Base-by-base conservation (phyloP, 257 asterid genomes). In the Salvia hispanica region DNA sequence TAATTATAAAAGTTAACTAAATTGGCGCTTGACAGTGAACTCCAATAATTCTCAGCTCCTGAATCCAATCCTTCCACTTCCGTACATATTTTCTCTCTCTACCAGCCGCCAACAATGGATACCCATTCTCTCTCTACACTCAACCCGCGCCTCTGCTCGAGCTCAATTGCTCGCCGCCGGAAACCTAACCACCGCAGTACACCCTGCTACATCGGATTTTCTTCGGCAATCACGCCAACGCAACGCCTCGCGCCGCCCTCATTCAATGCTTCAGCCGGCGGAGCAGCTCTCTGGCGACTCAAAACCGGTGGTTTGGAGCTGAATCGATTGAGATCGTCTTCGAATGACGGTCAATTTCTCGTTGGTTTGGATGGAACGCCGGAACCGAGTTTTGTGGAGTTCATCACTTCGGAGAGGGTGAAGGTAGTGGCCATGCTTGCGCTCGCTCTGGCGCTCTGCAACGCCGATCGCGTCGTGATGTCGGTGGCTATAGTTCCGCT, bases 391-490 rank as follows among this genome's bases (percentile, higher is more conserved):
- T 76, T 82, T 64, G 71, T 72, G 76, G 97, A 90, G 87, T 90
- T 91, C 66, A 88, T 93, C 69, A 93, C 99, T 74, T 93, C 99
- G 43, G 99, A 93, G 82, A 87, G 99, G 77, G 92, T 93, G 69
- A 93, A 93, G 78, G 99, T 93, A 67, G 99, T 93, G 75, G 86
- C 91, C 37, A 93, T 93, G 99, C 79, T 93, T 71, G 99, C 92
- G 18, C 59, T 93, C 80, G 93, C 99, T 75, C 67, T 93, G 80
- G 96, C 90, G 9, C 86, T 90, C 37, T 93, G 99, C 65, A 90
- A 93, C 77, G 99, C 99, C 28, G 99, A 93, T 56, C 88, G 99
- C 1, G 97, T 90, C 56, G 99, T 90, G 16, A 93, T 93, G 99
- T 93, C 99, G 2, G 99, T 93, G n/a, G 99, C 94, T 25, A 90